Conservation (phyloP, 345 rosid species). For the Clausena lansium region DNA sequence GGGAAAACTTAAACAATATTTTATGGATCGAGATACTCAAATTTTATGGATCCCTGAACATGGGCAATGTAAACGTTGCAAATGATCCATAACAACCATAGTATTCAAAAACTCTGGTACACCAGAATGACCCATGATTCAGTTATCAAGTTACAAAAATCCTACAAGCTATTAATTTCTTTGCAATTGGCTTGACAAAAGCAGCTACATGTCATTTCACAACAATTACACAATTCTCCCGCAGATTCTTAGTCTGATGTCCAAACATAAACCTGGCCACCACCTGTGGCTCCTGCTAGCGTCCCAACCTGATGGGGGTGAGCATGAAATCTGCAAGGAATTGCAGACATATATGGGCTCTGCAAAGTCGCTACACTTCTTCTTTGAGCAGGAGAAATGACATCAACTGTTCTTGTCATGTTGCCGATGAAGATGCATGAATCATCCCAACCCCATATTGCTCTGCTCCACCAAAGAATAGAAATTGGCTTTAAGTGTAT, state of each 20-base stretch:
- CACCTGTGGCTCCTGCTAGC: slow-evolving; percentile 68
- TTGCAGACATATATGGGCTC: slow-evolving; percentile 49
- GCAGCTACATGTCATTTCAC: background rate
- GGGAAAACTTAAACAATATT: background rate
- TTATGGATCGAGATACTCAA: background rate
- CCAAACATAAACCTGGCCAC: slow-evolving; percentile 79
- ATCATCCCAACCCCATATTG: slow-evolving; percentile 96
- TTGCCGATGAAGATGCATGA: slow-evolving; percentile 61
- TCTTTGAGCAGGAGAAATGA: slow-evolving; percentile 40
- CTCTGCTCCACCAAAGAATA: slow-evolving; percentile 37
- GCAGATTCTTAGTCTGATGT: slow-evolving; percentile 27
- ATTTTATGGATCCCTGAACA: background rate
- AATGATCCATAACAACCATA: background rate
- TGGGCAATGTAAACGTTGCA: background rate
- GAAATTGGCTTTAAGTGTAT: background rate
- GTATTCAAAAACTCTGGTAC: background rate
- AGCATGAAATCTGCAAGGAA: slow-evolving; percentile 65
- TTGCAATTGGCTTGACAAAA: background rate
- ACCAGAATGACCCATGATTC: background rate
- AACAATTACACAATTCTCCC: background rate
- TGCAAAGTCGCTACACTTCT: slow-evolving; percentile 38
- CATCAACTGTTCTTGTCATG: slow-evolving; percentile 58
- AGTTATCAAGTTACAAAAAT: background rate
- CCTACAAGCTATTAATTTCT: background rate
- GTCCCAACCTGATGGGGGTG: slow-evolving; percentile 68